Percentiles rank a stretch among this genome's conserved stretches.
Evolutionary conservation across 371 early-diverging fungal species (phyloP).

Genomic region (Homolaphlyctis polyrhiza): DNA sequence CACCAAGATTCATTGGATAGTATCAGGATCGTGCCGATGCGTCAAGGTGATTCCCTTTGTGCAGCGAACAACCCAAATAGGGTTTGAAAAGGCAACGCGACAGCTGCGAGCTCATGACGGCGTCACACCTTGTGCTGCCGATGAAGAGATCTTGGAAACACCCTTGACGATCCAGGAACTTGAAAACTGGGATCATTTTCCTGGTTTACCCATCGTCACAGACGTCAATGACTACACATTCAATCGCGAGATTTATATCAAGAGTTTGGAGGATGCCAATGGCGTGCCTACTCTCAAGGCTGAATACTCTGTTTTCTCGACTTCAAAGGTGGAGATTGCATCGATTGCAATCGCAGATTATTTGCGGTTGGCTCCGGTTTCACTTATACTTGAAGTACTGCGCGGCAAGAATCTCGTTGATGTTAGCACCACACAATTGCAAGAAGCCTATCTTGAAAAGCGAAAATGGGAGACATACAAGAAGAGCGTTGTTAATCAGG

Average conservation of each 20-base stretch:
- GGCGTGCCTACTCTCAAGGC: conserved; percentile 9
- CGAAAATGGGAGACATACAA: conserved; percentile 18
- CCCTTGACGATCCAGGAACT: conserved; percentile 22
- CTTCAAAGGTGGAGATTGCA: conserved; percentile 19
- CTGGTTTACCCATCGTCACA: conserved; percentile 14
- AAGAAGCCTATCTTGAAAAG: conserved; percentile 18
- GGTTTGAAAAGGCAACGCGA: neutral
- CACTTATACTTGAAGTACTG: conserved; percentile 15
- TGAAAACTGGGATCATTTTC: conserved; percentile 23
- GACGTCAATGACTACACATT: conserved; percentile 3
- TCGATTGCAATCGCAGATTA: conserved; percentile 22
- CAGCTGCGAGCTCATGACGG: conserved; percentile 13
- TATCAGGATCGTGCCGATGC: conserved; percentile 20
- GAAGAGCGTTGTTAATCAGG: conserved; percentile 10
- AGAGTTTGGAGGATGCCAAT: conserved; percentile 1
- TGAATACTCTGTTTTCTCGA: conserved; percentile 21
- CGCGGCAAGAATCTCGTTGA: conserved; percentile 8
- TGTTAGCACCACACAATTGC: conserved; percentile 16
- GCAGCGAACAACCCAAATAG: conserved; percentile 10
- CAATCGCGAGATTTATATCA: neutral
- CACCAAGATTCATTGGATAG: conserved; percentile 19
- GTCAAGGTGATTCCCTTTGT: conserved; percentile 26
- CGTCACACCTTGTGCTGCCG: neutral
- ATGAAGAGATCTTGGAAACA: conserved; percentile 19
- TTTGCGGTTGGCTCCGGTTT: conserved; percentile 12